These are phyloP conservation scores for Dimargaris cristalligena DNA, from an alignment of 192 early-diverging fungal species.

Conservation along the genomic window DNA sequence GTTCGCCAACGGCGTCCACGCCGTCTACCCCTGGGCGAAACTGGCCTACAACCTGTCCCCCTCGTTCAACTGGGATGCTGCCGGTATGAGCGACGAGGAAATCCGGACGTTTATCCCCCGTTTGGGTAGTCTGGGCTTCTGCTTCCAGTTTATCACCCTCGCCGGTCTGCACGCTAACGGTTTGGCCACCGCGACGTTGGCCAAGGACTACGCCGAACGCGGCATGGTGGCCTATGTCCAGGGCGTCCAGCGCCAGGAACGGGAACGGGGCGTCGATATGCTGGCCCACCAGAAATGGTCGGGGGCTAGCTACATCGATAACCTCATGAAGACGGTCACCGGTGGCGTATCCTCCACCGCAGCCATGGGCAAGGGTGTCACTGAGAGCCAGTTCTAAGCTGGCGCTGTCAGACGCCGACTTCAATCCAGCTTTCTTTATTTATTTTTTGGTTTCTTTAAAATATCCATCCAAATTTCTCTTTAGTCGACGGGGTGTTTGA, in stretches of 20 bases:
- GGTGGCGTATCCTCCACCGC: slow-evolving; percentile 88
- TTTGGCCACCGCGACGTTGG: slow-evolving; percentile 71
- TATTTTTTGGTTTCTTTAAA: no score
- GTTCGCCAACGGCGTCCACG: slow-evolving; percentile 70
- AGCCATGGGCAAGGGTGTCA: slow-evolving; percentile 87
- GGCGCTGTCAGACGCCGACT: no score
- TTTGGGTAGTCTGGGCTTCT: slow-evolving; percentile 82
- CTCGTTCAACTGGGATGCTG: slow-evolving; percentile 97
- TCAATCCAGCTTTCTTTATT: no score
- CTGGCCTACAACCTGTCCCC: slow-evolving; percentile 94
- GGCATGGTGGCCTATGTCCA: slow-evolving; percentile 93
- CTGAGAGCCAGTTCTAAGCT: slow-evolving; percentile 67
- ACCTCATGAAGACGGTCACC: slow-evolving; percentile 77
- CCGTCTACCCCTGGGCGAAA: slow-evolving; percentile 62
- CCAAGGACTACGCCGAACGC: slow-evolving; percentile 63
- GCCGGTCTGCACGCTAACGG: slow-evolving; percentile 90
- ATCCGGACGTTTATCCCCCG: slow-evolving; percentile 69
- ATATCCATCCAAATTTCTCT: no score
- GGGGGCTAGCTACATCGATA: slow-evolving; percentile 78
- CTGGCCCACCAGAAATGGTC: slow-evolving; percentile 91
- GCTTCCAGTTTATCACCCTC: slow-evolving; percentile 96
- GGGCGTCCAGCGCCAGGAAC: slow-evolving; percentile 84
- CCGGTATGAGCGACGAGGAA: slow-evolving; percentile 80
- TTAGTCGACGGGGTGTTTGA: no score
- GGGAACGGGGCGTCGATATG: slow-evolving; percentile 75